These are phyloP conservation scores for Durio zibethinus DNA, from an alignment of 345 rosid species.

Conservation along the genomic window DNA sequence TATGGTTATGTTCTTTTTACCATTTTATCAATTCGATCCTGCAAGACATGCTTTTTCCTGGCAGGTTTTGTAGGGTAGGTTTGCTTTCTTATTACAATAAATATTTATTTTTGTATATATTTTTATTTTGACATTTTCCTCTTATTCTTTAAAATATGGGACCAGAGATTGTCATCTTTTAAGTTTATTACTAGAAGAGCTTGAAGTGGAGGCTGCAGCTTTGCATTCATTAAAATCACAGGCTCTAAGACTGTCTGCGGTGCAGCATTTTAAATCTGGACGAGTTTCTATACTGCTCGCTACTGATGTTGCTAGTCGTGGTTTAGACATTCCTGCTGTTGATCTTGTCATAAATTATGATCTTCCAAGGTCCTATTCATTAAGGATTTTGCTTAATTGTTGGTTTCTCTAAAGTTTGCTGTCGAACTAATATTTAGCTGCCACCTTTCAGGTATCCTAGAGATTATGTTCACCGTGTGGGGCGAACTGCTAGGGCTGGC, in stretches of 20 bases:
- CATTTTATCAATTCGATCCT: not conserved
- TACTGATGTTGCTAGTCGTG: conserved; percentile 95
- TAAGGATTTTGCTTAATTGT: not conserved
- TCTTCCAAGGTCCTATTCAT: conserved; percentile 64
- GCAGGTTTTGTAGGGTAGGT: not conserved
- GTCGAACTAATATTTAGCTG: conserved; percentile 10
- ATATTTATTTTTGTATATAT: not conserved
- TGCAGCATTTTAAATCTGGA: conserved; percentile 84
- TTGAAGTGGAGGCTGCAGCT: conserved; percentile 68
- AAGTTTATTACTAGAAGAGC: conserved; percentile 79
- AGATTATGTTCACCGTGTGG: conserved; percentile 96
- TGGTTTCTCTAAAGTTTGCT: not conserved
- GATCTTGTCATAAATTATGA: conserved; percentile 94
- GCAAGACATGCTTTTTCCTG: not conserved
- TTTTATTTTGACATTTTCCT: not conserved
- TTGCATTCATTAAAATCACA: conserved; percentile 83
- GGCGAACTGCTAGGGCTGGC: conserved; percentile 99
- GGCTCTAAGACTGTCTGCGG: conserved; percentile 68
- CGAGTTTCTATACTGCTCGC: conserved; percentile 72
- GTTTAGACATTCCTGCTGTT: conserved; percentile 95
- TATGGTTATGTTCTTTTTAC: not conserved
- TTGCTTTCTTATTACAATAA: not conserved
- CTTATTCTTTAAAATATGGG: conserved; percentile 19
- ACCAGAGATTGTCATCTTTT: conserved; percentile 72
- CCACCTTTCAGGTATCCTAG: conserved; percentile 57